Evolutionary conservation across 305 asterid genomes (phyloP), one percentile per base, ranked within the genome.

Genomic region (Fraxinus ornus): DNA sequence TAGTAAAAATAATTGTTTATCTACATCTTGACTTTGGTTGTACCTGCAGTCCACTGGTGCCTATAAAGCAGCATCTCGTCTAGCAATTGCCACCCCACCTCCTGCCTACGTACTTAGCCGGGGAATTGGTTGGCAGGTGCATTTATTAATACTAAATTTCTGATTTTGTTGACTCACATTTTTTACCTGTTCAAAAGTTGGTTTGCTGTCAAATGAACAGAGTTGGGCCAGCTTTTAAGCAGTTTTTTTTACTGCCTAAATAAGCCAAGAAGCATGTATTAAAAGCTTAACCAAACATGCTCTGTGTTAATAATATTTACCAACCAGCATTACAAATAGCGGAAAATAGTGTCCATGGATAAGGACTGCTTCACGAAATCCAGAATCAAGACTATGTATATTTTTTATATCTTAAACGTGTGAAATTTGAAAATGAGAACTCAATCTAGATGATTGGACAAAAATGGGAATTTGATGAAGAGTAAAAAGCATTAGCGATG

Each of bases 41-140:
- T 33, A 64, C 81, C 22, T 89, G 91, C 93, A 96, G 99, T 96
- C 99, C 26, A 94, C 99, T 0, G 99, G 91, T 82, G 98, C 98
- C 33, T 96, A 94, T 87, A 89, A 92, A 86, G 99, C 99, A 13
- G 99, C 99, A 4, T 92, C 99, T 76, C 99, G 99, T 83, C 94
- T 96, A 78, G 99, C 99, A 74, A 96, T 96, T 52, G 99, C 99
- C 78, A 96, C 99, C 75, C 99, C 98, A 7, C 99, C 99, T 84
- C 99, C 99, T 47, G 99, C 99, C 44, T 94, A 96, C 71, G 99
- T 96, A 78, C 94, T 96, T 78, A 96, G 99, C 82, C 95, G 99
- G 8, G 99, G 99, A 78, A 96, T 96, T 82, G 99, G 99, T 83
- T 96, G 99, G 99, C 99, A 96, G 97, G 99, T 95, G 75, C 60